Evolutionary conservation across 306 rosid genomes (phyloP).

Genomic region (Castanea sativa): DNA sequence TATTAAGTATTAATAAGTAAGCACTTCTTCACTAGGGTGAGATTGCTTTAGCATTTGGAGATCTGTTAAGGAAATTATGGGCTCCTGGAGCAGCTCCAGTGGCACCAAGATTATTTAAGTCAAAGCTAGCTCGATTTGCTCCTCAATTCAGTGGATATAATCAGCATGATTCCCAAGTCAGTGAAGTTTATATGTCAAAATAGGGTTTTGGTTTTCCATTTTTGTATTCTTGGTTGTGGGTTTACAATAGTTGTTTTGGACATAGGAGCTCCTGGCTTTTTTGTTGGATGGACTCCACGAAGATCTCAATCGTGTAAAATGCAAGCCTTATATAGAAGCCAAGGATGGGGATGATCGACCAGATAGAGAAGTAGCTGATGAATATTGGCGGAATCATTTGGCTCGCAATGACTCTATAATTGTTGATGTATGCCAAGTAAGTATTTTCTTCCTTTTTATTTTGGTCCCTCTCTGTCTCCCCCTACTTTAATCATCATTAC

Average conservation of each 20-base stretch:
- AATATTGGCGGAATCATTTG: conserved; percentile 93
- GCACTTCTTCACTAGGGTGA: conserved; percentile 71
- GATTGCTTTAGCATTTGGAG: conserved; percentile 97
- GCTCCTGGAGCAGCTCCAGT: conserved; percentile 92
- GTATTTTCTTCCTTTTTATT: conserved; percentile 7
- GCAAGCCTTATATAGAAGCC: conserved; percentile 92
- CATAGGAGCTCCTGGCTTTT: conserved; percentile 93
- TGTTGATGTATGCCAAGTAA: conserved; percentile 97
- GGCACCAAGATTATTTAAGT: conserved; percentile 82
- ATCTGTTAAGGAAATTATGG: conserved; percentile 92
- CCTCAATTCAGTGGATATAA: conserved; percentile 98
- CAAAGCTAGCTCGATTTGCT: conserved; percentile 94
- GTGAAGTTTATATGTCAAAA: conserved; percentile 36
- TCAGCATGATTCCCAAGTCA: conserved; percentile 99
- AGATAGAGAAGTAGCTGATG: conserved; percentile 90
- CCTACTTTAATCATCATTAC: neutral
- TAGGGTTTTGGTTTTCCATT: conserved; percentile 29
- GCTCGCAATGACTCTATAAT: conserved; percentile 96
- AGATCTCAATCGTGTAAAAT: conserved; percentile 96
- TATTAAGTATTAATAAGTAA: conserved; percentile 1
- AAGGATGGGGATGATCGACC: conserved; percentile 81
- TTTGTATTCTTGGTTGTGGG: conserved; percentile 17
- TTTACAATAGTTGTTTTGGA: conserved; percentile 19
- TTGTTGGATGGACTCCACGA: conserved; percentile 98
- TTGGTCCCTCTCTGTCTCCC: neutral